phyloP scores from a whole-genome alignment of 441 rosid species.

The Croton laevigatus region DNA sequence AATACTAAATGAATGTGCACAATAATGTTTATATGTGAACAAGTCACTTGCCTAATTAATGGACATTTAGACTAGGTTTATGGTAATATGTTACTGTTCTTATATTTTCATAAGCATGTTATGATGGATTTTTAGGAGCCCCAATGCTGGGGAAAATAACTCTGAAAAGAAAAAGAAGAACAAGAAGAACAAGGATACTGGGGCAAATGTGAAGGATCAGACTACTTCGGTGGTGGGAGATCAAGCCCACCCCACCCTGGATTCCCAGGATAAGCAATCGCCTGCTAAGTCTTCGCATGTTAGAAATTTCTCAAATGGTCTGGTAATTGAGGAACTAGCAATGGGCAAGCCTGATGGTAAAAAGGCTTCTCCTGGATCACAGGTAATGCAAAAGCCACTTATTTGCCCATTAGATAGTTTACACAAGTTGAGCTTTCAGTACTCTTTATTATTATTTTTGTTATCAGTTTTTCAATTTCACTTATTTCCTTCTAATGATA shows the following conservation, averaged over 20 bases:
- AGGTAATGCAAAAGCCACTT: conserved; percentile 34
- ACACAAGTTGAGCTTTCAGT: background rate
- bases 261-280: conserved; percentile 32
- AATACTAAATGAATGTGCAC: background rate
- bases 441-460: background rate
- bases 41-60: background rate
- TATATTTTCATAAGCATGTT: conserved; percentile 12
- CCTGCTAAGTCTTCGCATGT: conserved; percentile 52
- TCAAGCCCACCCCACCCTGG: conserved; percentile 32
- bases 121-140: conserved; percentile 27
- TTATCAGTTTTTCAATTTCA: background rate
- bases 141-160: conserved; percentile 33
- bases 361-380: conserved; percentile 76
- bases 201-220: conserved; percentile 25
- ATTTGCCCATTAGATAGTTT: background rate
- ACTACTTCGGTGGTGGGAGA: conserved; percentile 27
- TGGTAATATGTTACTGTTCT: background rate
- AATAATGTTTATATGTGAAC: no score
- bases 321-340: conserved; percentile 71
- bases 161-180: conserved; percentile 62
- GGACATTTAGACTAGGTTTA: background rate
- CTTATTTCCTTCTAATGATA: background rate
- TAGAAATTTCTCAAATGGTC: conserved; percentile 75
- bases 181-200: conserved; percentile 47
- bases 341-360: conserved; percentile 91